Evolutionary conservation across 805 yeast species (phyloP), one percentile per base, ranked within the genome.

Genomic region (Candida germanica): DNA sequence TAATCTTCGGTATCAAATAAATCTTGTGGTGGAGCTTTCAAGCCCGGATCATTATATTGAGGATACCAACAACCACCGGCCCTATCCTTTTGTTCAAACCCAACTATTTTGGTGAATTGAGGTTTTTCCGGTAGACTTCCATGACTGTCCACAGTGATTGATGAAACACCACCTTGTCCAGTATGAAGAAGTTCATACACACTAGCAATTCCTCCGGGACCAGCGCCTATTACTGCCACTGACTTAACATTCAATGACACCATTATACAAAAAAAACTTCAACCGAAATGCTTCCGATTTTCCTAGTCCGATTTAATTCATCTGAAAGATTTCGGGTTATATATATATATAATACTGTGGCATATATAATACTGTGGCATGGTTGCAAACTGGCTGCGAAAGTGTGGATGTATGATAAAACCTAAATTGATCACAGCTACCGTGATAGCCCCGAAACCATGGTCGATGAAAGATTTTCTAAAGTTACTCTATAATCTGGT

Each of bases 1-100:
- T 61, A 60, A 5, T 46, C 44, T 6, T 58, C 58, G 2, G 60
- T 42, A 16, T 61, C 55, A 12, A 66, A 39, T 1, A 57, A 19
- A 3, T 56, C 53, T 31, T 64, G 67, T 5, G 63, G 58, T 10
- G 63, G 64, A 9, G 51, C 42, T 1, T 46, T 42, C 10, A 47
- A 47, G 35, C 53, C 63, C 2, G 56, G 36, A 8, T 46, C 27
- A 8, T 39, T 44, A 16, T 46, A 46, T 11, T 47, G 48, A 4
- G 58, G 56, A 11, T 61, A 46, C 76, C 76, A 71, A 5, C 68
- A 61, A 1, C 77, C 77, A n/a, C 77, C 77, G 19, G 70, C 51
- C 10, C 49, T 42, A 9, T 42, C 43, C 21, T 65, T 66, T 38
- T 66, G 72, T 43, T 71, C 77, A 48, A 70, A 71, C 1, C 65